Evolutionary conservation across 176 grass and related monocot species (phyloP).

Genomic region (Saccharum spontaneum): DNA sequence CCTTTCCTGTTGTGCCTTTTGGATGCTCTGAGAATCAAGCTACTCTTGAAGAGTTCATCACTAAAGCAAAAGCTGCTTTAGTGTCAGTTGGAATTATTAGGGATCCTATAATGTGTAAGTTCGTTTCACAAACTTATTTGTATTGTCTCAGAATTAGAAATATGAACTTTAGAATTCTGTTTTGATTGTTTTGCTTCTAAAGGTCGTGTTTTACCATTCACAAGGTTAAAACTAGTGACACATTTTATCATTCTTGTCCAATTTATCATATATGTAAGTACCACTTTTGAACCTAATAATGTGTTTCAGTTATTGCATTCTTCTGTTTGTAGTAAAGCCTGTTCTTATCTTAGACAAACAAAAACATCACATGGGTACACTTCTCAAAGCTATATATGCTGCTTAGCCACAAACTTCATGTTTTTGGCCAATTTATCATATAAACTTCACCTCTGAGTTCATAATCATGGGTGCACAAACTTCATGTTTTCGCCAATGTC

Average conservation of each 20-base stretch:
- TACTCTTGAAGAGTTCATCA: constrained; percentile 59
- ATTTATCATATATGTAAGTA: background rate
- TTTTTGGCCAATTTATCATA: constrained; percentile 8
- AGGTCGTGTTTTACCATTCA: background rate
- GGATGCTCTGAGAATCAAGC: constrained; percentile 74
- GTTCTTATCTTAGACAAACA: background rate
- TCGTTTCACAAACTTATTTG: constrained; percentile 23
- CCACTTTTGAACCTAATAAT: background rate
- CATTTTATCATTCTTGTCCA: background rate
- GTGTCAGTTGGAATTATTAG: constrained; percentile 89
- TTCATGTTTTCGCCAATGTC: background rate
- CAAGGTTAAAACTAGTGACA: background rate
- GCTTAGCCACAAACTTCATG: background rate
- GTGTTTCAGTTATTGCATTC: background rate
- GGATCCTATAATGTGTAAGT: constrained; percentile 74
- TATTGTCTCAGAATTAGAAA: constrained; percentile 16
- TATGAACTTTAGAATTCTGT: constrained; percentile 1
- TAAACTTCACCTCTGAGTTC: background rate
- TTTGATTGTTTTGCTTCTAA: constrained; percentile 8
- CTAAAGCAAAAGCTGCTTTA: constrained; percentile 80
- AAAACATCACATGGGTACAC: background rate
- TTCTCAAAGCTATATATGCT: constrained; percentile 7
- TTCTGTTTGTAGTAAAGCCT: constrained; percentile 10
- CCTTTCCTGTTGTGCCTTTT: constrained; percentile 69
- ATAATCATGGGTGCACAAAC: background rate